Percentiles rank a stretch among this genome's conserved stretches.
Evolutionary conservation across 164 flowering plant species (phyloP).

Genomic region (Pachysandra terminalis): DNA sequence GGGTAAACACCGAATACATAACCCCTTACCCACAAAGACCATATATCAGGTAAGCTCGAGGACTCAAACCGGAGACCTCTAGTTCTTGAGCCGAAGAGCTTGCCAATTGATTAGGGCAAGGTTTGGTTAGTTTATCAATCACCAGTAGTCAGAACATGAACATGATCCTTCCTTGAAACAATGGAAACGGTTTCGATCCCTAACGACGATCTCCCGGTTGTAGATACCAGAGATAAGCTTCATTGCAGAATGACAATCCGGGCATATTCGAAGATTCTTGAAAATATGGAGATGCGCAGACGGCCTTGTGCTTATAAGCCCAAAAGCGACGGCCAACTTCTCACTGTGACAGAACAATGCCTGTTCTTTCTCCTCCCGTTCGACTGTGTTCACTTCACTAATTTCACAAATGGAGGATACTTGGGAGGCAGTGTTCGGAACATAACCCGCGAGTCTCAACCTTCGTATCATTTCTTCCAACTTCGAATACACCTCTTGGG

Average conservation of each 20-base stretch:
- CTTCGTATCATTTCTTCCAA: constrained; percentile 45
- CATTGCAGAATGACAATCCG: constrained; percentile 59
- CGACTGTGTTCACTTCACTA: constrained; percentile 16
- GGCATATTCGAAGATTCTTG: constrained; percentile 61
- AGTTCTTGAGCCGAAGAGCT: too few species aligned
- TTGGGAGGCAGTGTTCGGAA: constrained; percentile 35
- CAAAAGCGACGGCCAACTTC: constrained; percentile 60
- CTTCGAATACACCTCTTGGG: constrained; percentile 33
- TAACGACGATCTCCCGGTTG: constrained; percentile 40
- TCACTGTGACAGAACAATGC: constrained; percentile 55
- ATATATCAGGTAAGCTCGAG: too few species aligned
- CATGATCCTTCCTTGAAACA: constrained; percentile 53
- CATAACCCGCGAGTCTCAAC: constrained; percentile 43
- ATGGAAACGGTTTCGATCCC: constrained; percentile 65
- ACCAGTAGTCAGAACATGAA: constrained; percentile 64
- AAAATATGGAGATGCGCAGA: constrained; percentile 43
- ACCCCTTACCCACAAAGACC: too few species aligned
- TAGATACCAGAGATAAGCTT: constrained; percentile 44
- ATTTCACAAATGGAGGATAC: constrained; percentile 23
- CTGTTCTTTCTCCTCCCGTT: constrained; percentile 53
- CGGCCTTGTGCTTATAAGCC: constrained; percentile 41
- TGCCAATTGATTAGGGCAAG: too few species aligned
- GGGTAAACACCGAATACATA: too few species aligned
- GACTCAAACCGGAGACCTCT: too few species aligned
- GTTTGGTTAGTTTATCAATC: constrained; percentile 13